A percentile compares a stretch with the other conserved stretches of the same genome.
Evolutionary conservation across 2,329 filamentous ascomycete genomes (phyloP).

Genomic region (Exutisphaerella laricina): DNA sequence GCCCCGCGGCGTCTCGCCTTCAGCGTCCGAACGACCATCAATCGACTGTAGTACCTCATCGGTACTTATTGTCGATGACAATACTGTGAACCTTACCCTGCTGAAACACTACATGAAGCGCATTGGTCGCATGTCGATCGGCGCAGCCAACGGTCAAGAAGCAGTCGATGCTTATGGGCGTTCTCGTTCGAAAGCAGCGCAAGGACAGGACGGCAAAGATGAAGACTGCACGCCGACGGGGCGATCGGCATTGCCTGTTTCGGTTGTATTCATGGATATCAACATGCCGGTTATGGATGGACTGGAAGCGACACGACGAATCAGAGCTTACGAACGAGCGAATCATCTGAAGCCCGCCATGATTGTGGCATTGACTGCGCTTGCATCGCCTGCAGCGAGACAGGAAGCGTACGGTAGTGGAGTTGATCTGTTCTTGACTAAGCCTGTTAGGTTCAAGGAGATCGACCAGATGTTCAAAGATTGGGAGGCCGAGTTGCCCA

Average conservation of each 20-base stretch:
- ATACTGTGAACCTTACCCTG: slow-evolving; percentile 27
- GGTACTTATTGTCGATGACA: slow-evolving; percentile 31
- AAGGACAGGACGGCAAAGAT: not conserved
- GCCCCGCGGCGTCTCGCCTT: not conserved
- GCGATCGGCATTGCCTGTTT: not conserved
- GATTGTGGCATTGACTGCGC: slow-evolving; percentile 24
- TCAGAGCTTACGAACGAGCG: slow-evolving; percentile 22
- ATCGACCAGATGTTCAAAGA: slow-evolving; percentile 1
- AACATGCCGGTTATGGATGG: slow-evolving; percentile 35
- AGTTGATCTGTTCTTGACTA: not conserved
- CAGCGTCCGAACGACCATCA: not conserved
- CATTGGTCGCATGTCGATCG: slow-evolving; percentile 34
- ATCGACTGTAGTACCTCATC: slow-evolving; percentile 2
- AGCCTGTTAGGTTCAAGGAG: not conserved
- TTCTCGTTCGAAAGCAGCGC: not conserved
- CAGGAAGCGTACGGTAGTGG: slow-evolving; percentile 27
- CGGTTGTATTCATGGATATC: slow-evolving; percentile 45
- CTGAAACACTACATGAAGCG: slow-evolving; percentile 19
- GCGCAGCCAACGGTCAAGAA: slow-evolving; percentile 43
- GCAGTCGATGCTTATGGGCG: slow-evolving; percentile 33
- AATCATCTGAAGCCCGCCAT: not conserved
- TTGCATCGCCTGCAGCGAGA: slow-evolving; percentile 17
- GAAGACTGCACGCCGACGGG: not conserved
- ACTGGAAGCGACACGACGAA: slow-evolving; percentile 23
- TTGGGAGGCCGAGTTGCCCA: not conserved